Percentiles rank a stretch among this genome's conserved stretches.
phyloP scores from a whole-genome alignment of 208 protist genomes.

The Acanthamoeba castellanii region DNA sequence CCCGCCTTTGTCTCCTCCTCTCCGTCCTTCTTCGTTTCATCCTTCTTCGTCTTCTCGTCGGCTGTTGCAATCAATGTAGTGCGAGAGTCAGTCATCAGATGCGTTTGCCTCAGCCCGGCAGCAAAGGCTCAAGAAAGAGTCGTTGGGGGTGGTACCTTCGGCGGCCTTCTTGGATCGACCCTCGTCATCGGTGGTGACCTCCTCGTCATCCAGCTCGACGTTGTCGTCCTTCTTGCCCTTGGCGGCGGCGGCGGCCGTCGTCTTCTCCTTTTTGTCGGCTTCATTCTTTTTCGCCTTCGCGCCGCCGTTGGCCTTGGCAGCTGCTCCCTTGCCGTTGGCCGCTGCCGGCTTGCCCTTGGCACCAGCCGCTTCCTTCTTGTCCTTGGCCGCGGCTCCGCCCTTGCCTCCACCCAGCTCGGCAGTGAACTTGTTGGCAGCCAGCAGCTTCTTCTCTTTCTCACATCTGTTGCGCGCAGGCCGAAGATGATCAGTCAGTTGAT shows the following conservation, averaged over 20 bases:
- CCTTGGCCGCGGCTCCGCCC: not conserved
- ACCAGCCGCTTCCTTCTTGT: not conserved
- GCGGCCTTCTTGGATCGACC: not conserved
- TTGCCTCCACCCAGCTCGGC: constrained; percentile 30
- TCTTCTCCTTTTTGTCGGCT: not conserved
- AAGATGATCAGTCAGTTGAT: not conserved
- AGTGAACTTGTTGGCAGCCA: constrained; percentile 4
- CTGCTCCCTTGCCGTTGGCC: not conserved
- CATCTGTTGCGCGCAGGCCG: not conserved
- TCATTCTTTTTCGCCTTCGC: not conserved
- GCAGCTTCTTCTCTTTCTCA: constrained; percentile 39
- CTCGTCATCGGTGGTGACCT: constrained; percentile 6
- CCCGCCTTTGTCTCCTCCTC: not conserved
- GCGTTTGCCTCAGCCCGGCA: not conserved
- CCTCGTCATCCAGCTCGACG: constrained; percentile 20
- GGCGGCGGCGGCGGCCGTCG: not conserved
- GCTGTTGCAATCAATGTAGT: not conserved
- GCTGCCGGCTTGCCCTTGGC: not conserved
- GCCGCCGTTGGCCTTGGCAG: not conserved
- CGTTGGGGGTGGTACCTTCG: not conserved
- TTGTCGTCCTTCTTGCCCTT: not conserved
- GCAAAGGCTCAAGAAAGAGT: not conserved
- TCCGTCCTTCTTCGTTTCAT: not conserved
- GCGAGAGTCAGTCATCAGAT: too few species aligned
- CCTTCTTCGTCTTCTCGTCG: not conserved